phyloP scores from a whole-genome alignment of 1,284 basidiomycete species.

The Melanopsichium pennsylvanicum region DNA sequence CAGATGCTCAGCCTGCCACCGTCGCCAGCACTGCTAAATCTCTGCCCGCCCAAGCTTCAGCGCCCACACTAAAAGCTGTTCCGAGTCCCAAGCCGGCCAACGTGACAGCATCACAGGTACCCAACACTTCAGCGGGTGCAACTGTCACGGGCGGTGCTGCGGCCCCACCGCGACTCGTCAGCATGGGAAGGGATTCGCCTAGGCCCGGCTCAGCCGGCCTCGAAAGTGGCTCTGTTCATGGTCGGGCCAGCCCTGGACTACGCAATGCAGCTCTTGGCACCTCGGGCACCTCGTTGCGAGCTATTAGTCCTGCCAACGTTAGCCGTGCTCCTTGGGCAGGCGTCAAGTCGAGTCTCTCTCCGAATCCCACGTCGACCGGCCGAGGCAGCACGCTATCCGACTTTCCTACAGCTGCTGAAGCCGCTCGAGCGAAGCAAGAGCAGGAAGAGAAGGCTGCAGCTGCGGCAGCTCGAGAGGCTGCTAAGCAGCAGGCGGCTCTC shows the following conservation, averaged over 20 bases:
- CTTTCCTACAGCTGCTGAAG: conserved; percentile 64
- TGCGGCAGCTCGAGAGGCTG: conserved; percentile 51
- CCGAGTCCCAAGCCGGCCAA: conserved; percentile 29
- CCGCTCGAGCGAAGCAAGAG: conserved; percentile 51
- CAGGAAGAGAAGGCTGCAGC: conserved; percentile 57
- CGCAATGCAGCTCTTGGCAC: conserved; percentile 46
- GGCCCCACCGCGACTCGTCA: conserved; percentile 50
- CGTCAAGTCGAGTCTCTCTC: conserved; percentile 32
- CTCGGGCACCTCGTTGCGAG: conserved; percentile 28
- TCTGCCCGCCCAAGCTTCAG: conserved; percentile 33
- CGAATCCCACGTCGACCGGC: conserved; percentile 10
- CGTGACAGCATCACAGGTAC: not conserved
- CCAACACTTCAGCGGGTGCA: conserved; percentile 1
- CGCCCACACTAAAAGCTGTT: conserved; percentile 12
- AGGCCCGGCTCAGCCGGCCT: conserved; percentile 35
- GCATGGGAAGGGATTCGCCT: conserved; percentile 44
- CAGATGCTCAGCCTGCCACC: conserved; percentile 3
- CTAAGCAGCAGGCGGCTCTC: conserved; percentile 47
- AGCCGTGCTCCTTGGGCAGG: conserved; percentile 54
- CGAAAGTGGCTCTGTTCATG: conserved; percentile 26
- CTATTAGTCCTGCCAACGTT: conserved; percentile 33
- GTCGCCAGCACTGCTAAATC: conserved; percentile 10
- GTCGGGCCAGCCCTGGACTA: conserved; percentile 48
- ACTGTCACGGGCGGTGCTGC: conserved; percentile 11
- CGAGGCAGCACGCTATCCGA: conserved; percentile 43